phyloP scores from a whole-genome alignment of 805 yeast species.

The Sugiyamaella valdiviana region DNA sequence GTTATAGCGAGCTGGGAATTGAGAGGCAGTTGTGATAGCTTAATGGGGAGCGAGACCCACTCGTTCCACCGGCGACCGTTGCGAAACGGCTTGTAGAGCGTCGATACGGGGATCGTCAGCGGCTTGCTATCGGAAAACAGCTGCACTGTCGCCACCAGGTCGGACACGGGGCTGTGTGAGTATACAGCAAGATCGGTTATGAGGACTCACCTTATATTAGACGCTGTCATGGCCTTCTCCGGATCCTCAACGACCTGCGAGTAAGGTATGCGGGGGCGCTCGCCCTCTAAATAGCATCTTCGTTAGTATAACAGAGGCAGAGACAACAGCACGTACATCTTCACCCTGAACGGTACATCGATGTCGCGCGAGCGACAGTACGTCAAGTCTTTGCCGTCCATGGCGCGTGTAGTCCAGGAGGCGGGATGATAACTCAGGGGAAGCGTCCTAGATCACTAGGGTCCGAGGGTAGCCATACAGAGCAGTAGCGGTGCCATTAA shows the following conservation, averaged over 20 bases:
- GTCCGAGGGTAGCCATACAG: too few relatives aligned
- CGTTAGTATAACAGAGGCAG: slow-evolving; percentile 4
- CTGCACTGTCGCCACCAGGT: slow-evolving; percentile 40
- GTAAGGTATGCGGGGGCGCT: slow-evolving; percentile 35
- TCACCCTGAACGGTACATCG: slow-evolving; percentile 43
- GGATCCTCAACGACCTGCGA: slow-evolving; percentile 47
- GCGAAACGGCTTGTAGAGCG: slow-evolving; percentile 45
- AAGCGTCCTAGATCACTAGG: not conserved
- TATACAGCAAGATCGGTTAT: not conserved
- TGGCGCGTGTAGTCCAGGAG: slow-evolving; percentile 14
- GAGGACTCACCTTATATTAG: slow-evolving; percentile 32
- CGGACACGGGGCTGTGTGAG: slow-evolving; percentile 22
- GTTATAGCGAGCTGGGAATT: slow-evolving; percentile 54
- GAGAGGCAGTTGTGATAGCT: slow-evolving; percentile 62
- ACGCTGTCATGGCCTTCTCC: slow-evolving; percentile 36
- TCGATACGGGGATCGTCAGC: slow-evolving; percentile 43
- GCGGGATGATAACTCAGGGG: not conserved
- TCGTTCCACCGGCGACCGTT: slow-evolving; percentile 54
- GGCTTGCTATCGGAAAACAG: slow-evolving; percentile 42
- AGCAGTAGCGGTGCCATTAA: too few relatives aligned
- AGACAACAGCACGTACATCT: slow-evolving; percentile 30
- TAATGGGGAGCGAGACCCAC: slow-evolving; percentile 67
- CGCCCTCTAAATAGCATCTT: slow-evolving; percentile 41
- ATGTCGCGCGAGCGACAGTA: slow-evolving; percentile 55
- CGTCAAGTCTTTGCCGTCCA: slow-evolving; percentile 41